phyloP scores from a whole-genome alignment of 2,329 filamentous ascomycete genomes.

The Dactylellina sp. region DNA sequence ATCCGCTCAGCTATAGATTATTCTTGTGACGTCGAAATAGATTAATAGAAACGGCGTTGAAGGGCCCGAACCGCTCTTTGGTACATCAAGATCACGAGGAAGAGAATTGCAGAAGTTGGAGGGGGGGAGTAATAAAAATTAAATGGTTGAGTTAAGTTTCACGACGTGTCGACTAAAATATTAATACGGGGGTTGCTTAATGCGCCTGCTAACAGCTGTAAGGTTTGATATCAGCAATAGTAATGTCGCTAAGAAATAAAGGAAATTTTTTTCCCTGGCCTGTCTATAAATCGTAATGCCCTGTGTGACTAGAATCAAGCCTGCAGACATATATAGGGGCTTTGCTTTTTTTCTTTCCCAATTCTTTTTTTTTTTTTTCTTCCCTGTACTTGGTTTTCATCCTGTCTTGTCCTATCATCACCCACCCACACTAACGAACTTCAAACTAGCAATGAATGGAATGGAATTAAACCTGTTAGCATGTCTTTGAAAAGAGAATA shows the following conservation, averaged over 20 bases:
- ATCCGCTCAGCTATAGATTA: constrained; percentile 24
- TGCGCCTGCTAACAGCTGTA: constrained; percentile 26
- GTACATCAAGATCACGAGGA: constrained; percentile 39
- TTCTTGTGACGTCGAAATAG: constrained; percentile 30
- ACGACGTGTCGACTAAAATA: constrained; percentile 54
- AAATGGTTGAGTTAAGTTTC: constrained; percentile 34
- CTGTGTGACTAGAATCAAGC: constrained; percentile 42
- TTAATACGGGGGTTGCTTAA: constrained; percentile 41
- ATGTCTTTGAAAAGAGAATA: constrained; percentile 2
- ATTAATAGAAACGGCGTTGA: constrained; percentile 32
- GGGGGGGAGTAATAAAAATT: constrained; percentile 26
- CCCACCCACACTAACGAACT: constrained; percentile 47
- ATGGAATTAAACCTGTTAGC: constrained; percentile 24
- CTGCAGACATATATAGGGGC: constrained; percentile 22
- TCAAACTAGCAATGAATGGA: constrained; percentile 38
- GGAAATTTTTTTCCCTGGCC: constrained; percentile 34
- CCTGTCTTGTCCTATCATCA: constrained; percentile 46
- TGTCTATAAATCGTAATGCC: constrained; percentile 40
- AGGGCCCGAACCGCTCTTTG: constrained; percentile 34
- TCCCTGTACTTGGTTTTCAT: constrained; percentile 23
- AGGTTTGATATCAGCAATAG: constrained; percentile 1
- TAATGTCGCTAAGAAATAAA: constrained; percentile 50
- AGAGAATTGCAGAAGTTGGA: not conserved
- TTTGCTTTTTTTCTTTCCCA: constrained; percentile 33
- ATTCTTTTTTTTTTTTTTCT: constrained; percentile 17